Evolutionary conservation across 1,284 basidiomycete species (phyloP).

Genomic region (Ustilago sp.): DNA sequence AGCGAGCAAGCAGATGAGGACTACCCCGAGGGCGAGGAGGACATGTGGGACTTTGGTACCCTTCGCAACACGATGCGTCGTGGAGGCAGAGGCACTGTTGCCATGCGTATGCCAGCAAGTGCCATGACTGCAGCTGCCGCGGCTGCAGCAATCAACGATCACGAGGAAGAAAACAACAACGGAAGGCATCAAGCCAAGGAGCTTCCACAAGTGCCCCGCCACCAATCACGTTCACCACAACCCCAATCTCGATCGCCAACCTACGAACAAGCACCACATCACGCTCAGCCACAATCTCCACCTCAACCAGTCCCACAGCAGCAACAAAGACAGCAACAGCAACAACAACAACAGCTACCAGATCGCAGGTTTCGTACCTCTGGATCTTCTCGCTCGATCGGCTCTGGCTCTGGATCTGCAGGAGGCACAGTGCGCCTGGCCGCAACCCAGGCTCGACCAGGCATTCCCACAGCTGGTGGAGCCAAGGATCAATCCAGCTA

Average conservation of each 20-base stretch:
- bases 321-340: slow-evolving; percentile 20
- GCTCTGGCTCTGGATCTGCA: slow-evolving; percentile 51
- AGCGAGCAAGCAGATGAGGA: slow-evolving; percentile 56
- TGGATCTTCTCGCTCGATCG: slow-evolving; percentile 43
- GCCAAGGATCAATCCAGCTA: slow-evolving; percentile 22
- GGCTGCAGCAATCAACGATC: slow-evolving; percentile 25
- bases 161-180: slow-evolving; percentile 19
- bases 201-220: slow-evolving; percentile 41
- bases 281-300: slow-evolving; percentile 29
- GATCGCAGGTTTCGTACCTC: slow-evolving; percentile 45
- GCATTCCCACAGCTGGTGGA: slow-evolving; percentile 30
- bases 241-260: slow-evolving; percentile 26
- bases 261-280: slow-evolving; percentile 22
- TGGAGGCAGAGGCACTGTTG: slow-evolving; percentile 44
- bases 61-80: slow-evolving; percentile 58
- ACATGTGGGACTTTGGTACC: slow-evolving; percentile 65
- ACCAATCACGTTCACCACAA: slow-evolving; percentile 27
- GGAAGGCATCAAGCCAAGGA: slow-evolving; percentile 39
- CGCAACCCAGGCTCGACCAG: slow-evolving; percentile 37
- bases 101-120: slow-evolving; percentile 54
- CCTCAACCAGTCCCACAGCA: slow-evolving; percentile 21
- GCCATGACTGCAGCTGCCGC: slow-evolving; percentile 50
- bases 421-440: slow-evolving; percentile 59
- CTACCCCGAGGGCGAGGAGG: slow-evolving; percentile 54
- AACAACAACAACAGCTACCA: slow-evolving; percentile 26